Base-by-base conservation (phyloP, 2,329 filamentous ascomycete genomes). In the Mycogone perniciosa region DNA sequence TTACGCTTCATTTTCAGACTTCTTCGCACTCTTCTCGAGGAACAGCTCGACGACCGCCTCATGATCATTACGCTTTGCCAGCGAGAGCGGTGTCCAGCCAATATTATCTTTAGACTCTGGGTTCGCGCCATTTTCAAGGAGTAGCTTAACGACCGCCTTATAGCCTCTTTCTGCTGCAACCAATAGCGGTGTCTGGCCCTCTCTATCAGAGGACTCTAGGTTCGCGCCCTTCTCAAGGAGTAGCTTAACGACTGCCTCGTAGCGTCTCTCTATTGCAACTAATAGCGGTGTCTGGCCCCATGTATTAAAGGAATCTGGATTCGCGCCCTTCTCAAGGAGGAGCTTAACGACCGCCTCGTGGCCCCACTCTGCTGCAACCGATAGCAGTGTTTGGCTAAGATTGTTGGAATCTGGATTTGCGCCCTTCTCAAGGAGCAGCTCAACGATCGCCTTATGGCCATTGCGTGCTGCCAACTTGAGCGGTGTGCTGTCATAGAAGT, bases 401-500 rank as follows among this genome's bases (percentile, higher is more conserved):
- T 41, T 8, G 13, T 27, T 41, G 26, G 7, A 20, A 4, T 41
- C 38, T 20, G 13, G 11, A 4, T 41, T 20, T 2, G 13, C 38
- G 3, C 33, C 33, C 13, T 27, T n/a, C 7, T 42, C 10, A 26
- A 46, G 13, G 6, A 30, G 3, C 27, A 53, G 27, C 49, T 41
- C 43, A n/a, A 49, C 46, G 26, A 54, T 31, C 7, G 45, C 41
- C 20, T 52, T 44, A 11, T 58, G 43, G 3, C 60, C 58, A 20
- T 35, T 31, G 2, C 42, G n/a, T 3, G 48, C 44, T 2, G 51
- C 47, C 35, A 29, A 52, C 4, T 11, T 47, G 8, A 53, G 31
- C 13, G 48, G 51, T 30, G 46, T 50, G 5, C 31, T 31, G 31
- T 27, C 37, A 37, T n/a, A 20, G 10, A n/a, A 26, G 47, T 55